phyloP scores from a whole-genome alignment of 108 stramenopile genomes.

The Mayamaea pseudoterrestris region DNA sequence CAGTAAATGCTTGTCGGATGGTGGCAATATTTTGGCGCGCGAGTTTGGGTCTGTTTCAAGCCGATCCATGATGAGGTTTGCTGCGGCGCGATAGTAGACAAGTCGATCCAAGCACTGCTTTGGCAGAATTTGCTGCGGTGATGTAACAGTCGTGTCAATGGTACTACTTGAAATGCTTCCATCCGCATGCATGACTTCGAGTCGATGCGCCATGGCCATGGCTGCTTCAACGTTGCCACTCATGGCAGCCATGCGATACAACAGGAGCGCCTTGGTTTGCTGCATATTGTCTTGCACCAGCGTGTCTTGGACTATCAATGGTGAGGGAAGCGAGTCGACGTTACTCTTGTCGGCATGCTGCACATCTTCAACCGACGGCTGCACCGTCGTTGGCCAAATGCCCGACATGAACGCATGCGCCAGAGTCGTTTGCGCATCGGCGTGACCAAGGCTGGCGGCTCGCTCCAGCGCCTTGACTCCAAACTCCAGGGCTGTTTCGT shows the following conservation, averaged over 20 bases:
- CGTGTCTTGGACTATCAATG: neutral
- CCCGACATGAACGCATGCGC: constrained; percentile 62
- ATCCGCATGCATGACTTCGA: constrained; percentile 2
- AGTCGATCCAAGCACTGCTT: constrained; percentile 36
- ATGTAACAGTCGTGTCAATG: neutral
- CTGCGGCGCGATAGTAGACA: constrained; percentile 77
- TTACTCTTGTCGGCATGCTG: neutral
- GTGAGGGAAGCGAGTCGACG: neutral
- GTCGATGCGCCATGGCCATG: constrained; percentile 49
- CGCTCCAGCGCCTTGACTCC: constrained; percentile 26
- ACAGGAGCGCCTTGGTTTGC: constrained; percentile 40
- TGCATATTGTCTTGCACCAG: constrained; percentile 30
- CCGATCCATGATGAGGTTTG: constrained; percentile 60
- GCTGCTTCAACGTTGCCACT: constrained; percentile 70
- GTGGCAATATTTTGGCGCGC: constrained; percentile 57
- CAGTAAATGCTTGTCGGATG: constrained; percentile 61
- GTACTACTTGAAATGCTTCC: neutral
- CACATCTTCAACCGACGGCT: constrained; percentile 1
- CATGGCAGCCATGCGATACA: constrained; percentile 63
- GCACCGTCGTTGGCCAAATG: constrained; percentile 20
- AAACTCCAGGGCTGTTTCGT: neutral
- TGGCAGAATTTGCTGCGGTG: neutral
- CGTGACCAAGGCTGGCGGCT: constrained; percentile 60
- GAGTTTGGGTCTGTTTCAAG: constrained; percentile 37
- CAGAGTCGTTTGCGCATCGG: constrained; percentile 58